Evolutionary conservation across 768 basidiomycete species (phyloP), one percentile per base, ranked within the genome.

Genomic region (Termitomyces bulborhizus): DNA sequence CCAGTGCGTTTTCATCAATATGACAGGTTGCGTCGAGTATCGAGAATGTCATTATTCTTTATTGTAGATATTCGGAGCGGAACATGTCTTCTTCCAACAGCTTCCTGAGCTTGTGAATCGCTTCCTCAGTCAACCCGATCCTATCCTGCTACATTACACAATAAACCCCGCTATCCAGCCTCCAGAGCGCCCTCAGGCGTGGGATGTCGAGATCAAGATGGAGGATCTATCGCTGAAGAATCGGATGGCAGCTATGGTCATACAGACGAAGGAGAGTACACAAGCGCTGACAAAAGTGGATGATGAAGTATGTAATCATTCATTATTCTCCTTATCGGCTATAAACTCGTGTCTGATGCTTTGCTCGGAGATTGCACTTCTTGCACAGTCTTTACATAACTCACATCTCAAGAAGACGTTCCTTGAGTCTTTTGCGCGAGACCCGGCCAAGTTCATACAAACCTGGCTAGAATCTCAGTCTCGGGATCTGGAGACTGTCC

Each of bases 401-500:
- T 82, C 93, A 1, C 86, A 92, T 63, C 77, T 91, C 60, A 96
- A 95, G 69, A 80, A 85, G 24, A 87, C 90, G 7, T 98, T 98
- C 71, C 71, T 98, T 42, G 80, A 84, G 58, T 82, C 84, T 1
- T 97, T 97, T 65, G 83, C 91, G 12, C 73, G 80, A 0, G 83
- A 93, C 47, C 91, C 95, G 7, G 76, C 84, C 6, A 76, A 78
- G 59, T 90, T 98, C 66, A 88, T 94, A 54, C 88, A 94, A 64
- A 88, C 83, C 3, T 97, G 93, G 93, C 68, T 98, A 16, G 88
- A 89, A 62, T 93, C 90, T 2, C 95, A 98, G 68, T 90, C 93
- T 46, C 80, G 92, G 13, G 95, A 98, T 70, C 69, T 98, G 43
- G 92, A 95, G 71, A 88, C 82, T 55, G 78, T 95, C 55, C 76